These are phyloP conservation scores for Middelhovenomyces tepae DNA, from an alignment of 805 yeast species.

Conservation along the genomic window DNA sequence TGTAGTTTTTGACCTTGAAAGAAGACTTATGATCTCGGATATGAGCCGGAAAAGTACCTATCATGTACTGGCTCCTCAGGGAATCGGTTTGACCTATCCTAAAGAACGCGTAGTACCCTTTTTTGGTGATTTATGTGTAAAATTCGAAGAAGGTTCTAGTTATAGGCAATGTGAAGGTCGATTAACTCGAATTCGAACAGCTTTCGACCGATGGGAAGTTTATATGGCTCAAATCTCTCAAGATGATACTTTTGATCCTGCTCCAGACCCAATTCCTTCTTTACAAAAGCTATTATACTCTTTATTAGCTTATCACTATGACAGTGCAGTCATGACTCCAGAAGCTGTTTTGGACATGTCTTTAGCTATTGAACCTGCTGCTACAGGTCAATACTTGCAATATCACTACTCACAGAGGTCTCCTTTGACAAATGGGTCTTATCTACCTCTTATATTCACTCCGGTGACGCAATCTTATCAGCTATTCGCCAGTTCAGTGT, in stretches of 20 bases:
- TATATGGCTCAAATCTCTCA: constrained; percentile 46
- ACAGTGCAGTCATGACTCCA: constrained; percentile 15
- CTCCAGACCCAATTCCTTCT: constrained; percentile 24
- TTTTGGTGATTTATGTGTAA: constrained; percentile 75
- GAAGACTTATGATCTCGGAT: constrained; percentile 55
- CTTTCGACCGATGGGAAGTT: constrained; percentile 77
- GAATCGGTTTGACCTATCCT: constrained; percentile 67
- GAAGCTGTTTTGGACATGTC: constrained; percentile 58
- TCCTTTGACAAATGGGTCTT: constrained; percentile 54
- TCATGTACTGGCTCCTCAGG: constrained; percentile 79
- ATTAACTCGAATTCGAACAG: constrained; percentile 58
- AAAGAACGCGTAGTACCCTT: constrained; percentile 78
- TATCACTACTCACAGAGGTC: constrained; percentile 40
- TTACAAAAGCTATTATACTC: constrained; percentile 36
- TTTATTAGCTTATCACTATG: constrained; percentile 38
- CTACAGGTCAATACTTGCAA: constrained; percentile 36
- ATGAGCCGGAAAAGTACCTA: constrained; percentile 50
- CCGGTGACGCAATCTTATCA: constrained; percentile 46
- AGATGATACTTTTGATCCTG: constrained; percentile 27
- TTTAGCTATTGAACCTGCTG: constrained; percentile 53
- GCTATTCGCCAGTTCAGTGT: constrained; percentile 43
- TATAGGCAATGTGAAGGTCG: constrained; percentile 53
- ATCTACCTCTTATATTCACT: constrained; percentile 57
- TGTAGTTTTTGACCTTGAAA: constrained; percentile 78
- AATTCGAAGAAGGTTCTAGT: constrained; percentile 29